Evolutionary conservation across 2,329 filamentous ascomycete species (phyloP).

Genomic region (Fusarium graminum): DNA sequence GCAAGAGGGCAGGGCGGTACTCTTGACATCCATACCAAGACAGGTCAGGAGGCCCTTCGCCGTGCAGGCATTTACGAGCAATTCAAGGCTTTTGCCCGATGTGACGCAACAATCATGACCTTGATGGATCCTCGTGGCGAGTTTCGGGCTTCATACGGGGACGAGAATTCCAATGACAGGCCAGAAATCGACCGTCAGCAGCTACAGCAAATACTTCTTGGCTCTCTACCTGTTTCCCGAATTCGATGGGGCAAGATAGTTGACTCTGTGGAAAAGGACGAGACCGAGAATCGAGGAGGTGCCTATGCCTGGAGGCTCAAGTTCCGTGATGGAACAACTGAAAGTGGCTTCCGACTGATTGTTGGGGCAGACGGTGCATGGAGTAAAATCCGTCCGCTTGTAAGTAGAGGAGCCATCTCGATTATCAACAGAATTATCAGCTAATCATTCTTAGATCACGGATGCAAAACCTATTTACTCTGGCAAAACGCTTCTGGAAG

Average conservation of each 20-base stretch:
- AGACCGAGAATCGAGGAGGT: not conserved
- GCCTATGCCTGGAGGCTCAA: not conserved
- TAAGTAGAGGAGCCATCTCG: accelerated
- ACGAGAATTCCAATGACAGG: not conserved
- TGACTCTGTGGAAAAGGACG: not conserved
- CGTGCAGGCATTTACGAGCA: not conserved
- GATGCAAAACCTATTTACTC: not conserved
- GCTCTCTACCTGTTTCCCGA: not conserved
- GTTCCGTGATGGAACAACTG: constrained; percentile 6
- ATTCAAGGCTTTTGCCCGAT: constrained; percentile 11
- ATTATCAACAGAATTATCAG: accelerated
- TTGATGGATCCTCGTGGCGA: constrained; percentile 10
- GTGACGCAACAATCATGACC: constrained; percentile 3
- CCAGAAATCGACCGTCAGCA: constrained; percentile 16
- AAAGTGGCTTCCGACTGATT: constrained; percentile 11
- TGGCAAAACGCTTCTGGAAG: not conserved
- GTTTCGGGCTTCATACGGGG: not conserved
- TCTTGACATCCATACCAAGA: not conserved
- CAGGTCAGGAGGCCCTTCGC: constrained; percentile 9
- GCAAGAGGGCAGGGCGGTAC: constrained; percentile 8
- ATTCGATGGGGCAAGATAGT: constrained; percentile 10
- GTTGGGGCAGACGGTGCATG: constrained; percentile 17
- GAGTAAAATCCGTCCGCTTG: constrained; percentile 5
- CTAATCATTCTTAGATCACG: not conserved
- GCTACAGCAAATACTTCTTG: not conserved